These are phyloP conservation scores for Aureobasidium zeae DNA, from an alignment of 2,329 filamentous ascomycete species.

Conservation along the genomic window DNA sequence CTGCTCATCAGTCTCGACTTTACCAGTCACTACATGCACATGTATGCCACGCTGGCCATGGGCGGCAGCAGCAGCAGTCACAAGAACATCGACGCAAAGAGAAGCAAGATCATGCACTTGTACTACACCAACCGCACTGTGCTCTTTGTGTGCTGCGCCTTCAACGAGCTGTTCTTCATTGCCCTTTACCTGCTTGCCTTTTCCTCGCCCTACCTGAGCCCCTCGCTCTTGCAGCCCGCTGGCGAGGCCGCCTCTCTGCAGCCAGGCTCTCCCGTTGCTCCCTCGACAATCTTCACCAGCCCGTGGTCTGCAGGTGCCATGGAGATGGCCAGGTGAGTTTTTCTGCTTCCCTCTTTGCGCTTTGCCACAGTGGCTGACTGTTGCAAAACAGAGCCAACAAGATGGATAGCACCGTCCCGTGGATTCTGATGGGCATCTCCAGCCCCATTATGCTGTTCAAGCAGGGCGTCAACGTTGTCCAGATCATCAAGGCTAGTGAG, in stretches of 20 bases:
- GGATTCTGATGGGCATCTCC: conserved; percentile 72
- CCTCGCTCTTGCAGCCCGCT: conserved; percentile 58
- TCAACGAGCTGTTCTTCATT: conserved; percentile 98
- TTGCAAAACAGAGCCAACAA: conserved; percentile 62
- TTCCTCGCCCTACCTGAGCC: conserved; percentile 79
- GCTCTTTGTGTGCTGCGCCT: conserved; percentile 77
- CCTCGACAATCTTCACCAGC: conserved; percentile 70
- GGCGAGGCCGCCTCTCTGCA: conserved; percentile 42
- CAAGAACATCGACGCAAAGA: conserved; percentile 83
- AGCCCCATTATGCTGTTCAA: conserved; percentile 84
- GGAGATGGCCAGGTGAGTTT: conserved; percentile 62
- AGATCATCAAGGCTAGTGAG: conserved; percentile 84
- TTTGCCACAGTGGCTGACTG: background rate
- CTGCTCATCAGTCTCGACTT: conserved; percentile 84
- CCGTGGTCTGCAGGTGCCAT: conserved; percentile 88
- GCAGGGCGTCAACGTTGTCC: conserved; percentile 88
- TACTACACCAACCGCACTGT: conserved; percentile 98
- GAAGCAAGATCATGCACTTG: conserved; percentile 82
- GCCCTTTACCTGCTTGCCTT: conserved; percentile 96
- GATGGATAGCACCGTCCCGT: conserved; percentile 51
- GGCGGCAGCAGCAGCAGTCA: conserved; percentile 71
- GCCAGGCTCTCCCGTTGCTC: conserved; percentile 56
- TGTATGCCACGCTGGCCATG: conserved; percentile 91
- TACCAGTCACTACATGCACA: conserved; percentile 97
- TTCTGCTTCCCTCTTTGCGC: background rate